phyloP scores from a whole-genome alignment of 768 basidiomycete genomes.

The Suillus alpinus region DNA sequence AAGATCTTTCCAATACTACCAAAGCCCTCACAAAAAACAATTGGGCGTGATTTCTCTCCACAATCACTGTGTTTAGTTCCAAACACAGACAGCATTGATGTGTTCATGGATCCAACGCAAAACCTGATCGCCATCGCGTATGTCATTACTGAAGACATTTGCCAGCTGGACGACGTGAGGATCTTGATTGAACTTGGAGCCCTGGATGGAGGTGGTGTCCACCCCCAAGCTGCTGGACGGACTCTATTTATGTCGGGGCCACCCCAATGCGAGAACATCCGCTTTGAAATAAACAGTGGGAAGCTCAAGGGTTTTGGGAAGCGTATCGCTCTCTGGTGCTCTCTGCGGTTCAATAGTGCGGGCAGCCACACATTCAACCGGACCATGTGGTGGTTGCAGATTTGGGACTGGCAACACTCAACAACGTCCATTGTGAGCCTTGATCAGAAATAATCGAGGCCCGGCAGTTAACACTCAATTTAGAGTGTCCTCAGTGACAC shows the following conservation, averaged over 20 bases:
- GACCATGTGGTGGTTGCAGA: neutral
- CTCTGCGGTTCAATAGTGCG: neutral
- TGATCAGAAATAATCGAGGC: neutral
- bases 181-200: neutral
- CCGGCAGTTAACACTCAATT: neutral
- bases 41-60: neutral
- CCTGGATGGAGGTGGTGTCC: neutral
- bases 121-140: neutral
- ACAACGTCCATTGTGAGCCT: neutral
- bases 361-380: neutral
- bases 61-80: neutral
- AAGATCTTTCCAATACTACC: neutral
- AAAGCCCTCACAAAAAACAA: neutral
- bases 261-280: neutral
- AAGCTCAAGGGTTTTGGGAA: neutral
- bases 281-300: neutral
- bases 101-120: neutral
- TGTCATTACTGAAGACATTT: neutral
- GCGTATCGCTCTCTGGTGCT: neutral
- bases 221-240: neutral
- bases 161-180: neutral
- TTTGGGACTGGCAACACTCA: neutral
- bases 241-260: neutral
- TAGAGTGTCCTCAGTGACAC: neutral
- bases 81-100: neutral